Evolutionary conservation across 1,284 basidiomycete genomes (phyloP).

Genomic region (Irpex lacteus): DNA sequence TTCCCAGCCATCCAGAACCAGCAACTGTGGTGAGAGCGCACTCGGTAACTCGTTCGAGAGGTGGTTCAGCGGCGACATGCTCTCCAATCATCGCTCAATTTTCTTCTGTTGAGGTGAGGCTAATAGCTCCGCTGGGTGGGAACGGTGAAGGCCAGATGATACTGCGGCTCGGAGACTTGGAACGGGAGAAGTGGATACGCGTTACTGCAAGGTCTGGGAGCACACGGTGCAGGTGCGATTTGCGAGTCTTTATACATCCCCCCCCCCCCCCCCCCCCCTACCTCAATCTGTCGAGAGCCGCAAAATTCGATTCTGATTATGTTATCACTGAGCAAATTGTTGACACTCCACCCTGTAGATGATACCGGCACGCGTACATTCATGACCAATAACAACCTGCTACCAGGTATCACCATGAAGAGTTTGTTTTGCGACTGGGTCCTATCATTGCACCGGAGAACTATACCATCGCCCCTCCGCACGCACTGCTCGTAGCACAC

Average conservation of each 20-base stretch:
- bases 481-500: conserved; percentile 74
- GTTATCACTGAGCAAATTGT: conserved; percentile 6
- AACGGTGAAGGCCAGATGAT: conserved; percentile 66
- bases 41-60: conserved; percentile 60
- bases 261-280: neutral
- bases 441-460: conserved; percentile 80
- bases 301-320: conserved; percentile 4
- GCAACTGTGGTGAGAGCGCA: conserved; percentile 62
- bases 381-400: conserved; percentile 80
- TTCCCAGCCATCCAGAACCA: conserved; percentile 61
- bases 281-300: neutral
- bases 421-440: conserved; percentile 73
- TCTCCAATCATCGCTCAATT: conserved; percentile 74
- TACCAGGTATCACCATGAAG: conserved; percentile 83
- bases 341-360: conserved; percentile 32
- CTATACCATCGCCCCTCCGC: conserved; percentile 63
- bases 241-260: neutral
- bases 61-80: conserved; percentile 68
- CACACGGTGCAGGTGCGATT: conserved; percentile 60
- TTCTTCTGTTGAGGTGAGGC: conserved; percentile 56
- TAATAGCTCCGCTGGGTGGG: conserved; percentile 73
- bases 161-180: conserved; percentile 60
- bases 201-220: conserved; percentile 72
- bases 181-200: conserved; percentile 62
- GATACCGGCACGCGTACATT: conserved; percentile 63